Conservation (phyloP, 2,329 filamentous ascomycete genomes). For the Colletotrichum shisoi region DNA sequence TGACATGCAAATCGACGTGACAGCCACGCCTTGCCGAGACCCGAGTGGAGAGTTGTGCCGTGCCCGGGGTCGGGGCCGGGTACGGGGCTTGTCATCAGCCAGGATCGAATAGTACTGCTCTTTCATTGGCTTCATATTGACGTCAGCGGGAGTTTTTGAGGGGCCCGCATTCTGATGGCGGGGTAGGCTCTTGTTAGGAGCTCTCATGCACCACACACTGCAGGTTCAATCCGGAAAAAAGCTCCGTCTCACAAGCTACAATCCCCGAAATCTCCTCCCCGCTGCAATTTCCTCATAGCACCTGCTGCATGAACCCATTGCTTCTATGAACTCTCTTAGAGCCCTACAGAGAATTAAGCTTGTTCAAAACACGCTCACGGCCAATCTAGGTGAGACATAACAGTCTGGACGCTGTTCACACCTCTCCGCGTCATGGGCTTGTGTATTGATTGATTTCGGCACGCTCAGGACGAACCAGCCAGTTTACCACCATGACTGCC, state of each 20-base stretch:
- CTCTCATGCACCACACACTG: slow-evolving; percentile 7
- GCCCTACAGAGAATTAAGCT: slow-evolving; percentile 36
- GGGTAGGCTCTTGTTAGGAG: slow-evolving; percentile 21
- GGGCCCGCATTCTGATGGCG: slow-evolving; percentile 17
- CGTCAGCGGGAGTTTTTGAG: slow-evolving; percentile 29
- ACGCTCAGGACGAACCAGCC: slow-evolving; percentile 28
- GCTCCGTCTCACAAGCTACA: slow-evolving; percentile 14
- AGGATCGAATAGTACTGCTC: not conserved
- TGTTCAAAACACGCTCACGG: slow-evolving; percentile 28
- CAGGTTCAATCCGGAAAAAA: slow-evolving; percentile 32
- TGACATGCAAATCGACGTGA: not conserved
- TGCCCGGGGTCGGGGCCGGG: slow-evolving; percentile 11
- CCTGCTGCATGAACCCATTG: not conserved
- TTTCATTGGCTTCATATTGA: slow-evolving; percentile 32
- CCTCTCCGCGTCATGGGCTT: not conserved
- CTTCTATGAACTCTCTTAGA: slow-evolving; percentile 35
- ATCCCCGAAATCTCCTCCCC: slow-evolving; percentile 19
- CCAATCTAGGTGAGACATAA: slow-evolving; percentile 14
- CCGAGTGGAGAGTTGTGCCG: not conserved
- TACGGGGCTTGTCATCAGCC: not conserved
- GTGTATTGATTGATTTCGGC: not conserved
- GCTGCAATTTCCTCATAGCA: slow-evolving; percentile 16
- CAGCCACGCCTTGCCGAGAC: not conserved
- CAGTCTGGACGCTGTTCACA: not conserved
- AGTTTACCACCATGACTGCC: slow-evolving; percentile 65